A percentile compares a stretch with the other conserved stretches of the same genome.
phyloP scores from a whole-genome alignment of 2,329 filamentous ascomycete species.

The Aspergillus quadricinctus region DNA sequence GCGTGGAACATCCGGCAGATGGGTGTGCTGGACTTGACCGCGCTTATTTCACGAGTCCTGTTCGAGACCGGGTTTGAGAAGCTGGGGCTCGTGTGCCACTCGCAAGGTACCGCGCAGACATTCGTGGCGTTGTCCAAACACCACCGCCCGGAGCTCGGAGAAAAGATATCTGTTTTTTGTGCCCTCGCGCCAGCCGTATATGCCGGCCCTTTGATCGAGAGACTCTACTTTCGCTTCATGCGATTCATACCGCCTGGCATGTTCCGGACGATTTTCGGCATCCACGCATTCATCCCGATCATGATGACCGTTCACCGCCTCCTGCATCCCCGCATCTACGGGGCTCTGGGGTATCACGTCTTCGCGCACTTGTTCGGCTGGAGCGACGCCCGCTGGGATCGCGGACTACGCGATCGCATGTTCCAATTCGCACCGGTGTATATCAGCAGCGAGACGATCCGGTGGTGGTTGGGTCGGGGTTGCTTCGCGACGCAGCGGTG shows the following conservation, averaged over 20 bases:
- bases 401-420: slow-evolving; percentile 70
- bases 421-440: slow-evolving; percentile 93
- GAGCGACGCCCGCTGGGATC: slow-evolving; percentile 81
- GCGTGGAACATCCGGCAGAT: slow-evolving; percentile 94
- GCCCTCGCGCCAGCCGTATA: slow-evolving; percentile 87
- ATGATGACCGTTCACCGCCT: slow-evolving; percentile 80
- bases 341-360: slow-evolving; percentile 78
- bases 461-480: slow-evolving; percentile 89
- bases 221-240: slow-evolving; percentile 92
- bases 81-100: slow-evolving; percentile 78
- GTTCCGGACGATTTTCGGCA: slow-evolving; percentile 81
- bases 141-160: slow-evolving; percentile 77
- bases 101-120: slow-evolving; percentile 85
- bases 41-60: slow-evolving; percentile 73
- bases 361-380: slow-evolving; percentile 89
- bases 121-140: slow-evolving; percentile 86
- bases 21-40: slow-evolving; percentile 82
- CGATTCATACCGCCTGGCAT: slow-evolving; percentile 67
- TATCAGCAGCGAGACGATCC: slow-evolving; percentile 83
- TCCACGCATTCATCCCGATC: slow-evolving; percentile 87
- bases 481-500: slow-evolving; percentile 84
- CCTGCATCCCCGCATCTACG: slow-evolving; percentile 66
- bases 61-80: slow-evolving; percentile 78
- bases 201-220: slow-evolving; percentile 77
- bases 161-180: slow-evolving; percentile 83